Conservation (phyloP, 345 rosid species). For the Melaleuca alternifolia region DNA sequence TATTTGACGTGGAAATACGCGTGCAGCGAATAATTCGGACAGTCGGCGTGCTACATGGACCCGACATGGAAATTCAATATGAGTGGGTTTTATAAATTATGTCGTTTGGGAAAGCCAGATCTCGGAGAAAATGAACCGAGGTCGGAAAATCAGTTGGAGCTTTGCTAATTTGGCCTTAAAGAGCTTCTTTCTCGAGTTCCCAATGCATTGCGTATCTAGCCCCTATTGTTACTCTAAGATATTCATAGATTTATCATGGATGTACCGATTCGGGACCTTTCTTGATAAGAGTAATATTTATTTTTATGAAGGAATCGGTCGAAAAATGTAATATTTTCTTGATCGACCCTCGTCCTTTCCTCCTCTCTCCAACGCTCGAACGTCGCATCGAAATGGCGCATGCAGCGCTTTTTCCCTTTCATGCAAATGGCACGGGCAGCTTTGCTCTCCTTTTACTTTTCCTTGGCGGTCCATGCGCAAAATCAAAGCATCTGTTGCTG, state of each 20-base stretch:
- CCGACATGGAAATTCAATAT: not conserved
- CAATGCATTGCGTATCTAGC: too few species aligned
- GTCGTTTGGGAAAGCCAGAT: not conserved
- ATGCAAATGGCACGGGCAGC: not conserved
- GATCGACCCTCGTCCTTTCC: not conserved
- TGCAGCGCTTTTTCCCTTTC: not conserved
- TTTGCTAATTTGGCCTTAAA: not conserved
- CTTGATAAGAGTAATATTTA: not conserved
- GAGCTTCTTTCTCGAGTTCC: too few species aligned
- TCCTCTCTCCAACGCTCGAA: not conserved
- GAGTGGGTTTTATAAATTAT: not conserved
- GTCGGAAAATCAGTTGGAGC: not conserved
- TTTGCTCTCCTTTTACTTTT: not conserved
- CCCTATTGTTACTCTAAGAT: not conserved
- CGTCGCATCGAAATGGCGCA: not conserved
- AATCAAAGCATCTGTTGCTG: not conserved
- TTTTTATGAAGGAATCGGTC: not conserved
- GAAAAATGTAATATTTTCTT: not conserved
- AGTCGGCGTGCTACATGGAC: not conserved
- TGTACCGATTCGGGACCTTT: fast-evolving
- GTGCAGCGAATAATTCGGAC: too few species aligned
- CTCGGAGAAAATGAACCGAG: not conserved
- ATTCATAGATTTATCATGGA: not conserved
- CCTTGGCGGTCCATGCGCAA: not conserved
- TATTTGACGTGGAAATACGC: not conserved